Evolutionary conservation across 2,329 filamentous ascomycete species (phyloP).

Genomic region (Grosmannia serpens): DNA sequence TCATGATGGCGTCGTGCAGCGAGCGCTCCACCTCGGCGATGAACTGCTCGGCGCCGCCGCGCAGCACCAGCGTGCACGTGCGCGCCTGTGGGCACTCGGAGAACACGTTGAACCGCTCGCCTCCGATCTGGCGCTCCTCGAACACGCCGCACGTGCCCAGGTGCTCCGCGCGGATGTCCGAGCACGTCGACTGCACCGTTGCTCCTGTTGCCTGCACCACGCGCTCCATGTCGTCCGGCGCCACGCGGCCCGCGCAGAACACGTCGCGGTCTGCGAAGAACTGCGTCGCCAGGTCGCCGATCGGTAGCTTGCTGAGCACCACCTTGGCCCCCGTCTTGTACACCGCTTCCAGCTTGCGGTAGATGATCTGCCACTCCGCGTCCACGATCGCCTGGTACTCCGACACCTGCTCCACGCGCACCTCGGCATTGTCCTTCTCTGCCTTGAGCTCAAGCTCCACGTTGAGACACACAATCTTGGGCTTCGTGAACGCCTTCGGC

Average conservation of each 20-base stretch:
- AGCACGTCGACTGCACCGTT: conserved; percentile 89
- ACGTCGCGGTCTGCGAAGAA: conserved; percentile 96
- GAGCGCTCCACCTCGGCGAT: conserved; percentile 97
- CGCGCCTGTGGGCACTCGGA: conserved; percentile 90
- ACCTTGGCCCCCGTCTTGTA: conserved; percentile 94
- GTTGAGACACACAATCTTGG: conserved; percentile 94
- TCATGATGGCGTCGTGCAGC: conserved; percentile 98
- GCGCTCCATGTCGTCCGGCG: conserved; percentile 86
- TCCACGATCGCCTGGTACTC: conserved; percentile 99
- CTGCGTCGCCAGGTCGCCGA: conserved; percentile 94
- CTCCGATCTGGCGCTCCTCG: conserved; percentile 93
- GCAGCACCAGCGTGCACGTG: conserved; percentile 91
- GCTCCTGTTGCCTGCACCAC: conserved; percentile 92
- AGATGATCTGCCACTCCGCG: conserved; percentile 99
- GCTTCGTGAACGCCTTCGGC: conserved; percentile 87
- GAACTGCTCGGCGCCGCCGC: conserved; percentile 96
- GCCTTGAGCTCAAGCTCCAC: conserved; percentile 97
- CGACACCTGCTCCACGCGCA: conserved; percentile 93
- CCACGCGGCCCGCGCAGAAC: conserved; percentile 92
- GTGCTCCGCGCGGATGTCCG: conserved; percentile 80
- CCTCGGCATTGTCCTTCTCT: conserved; percentile 98
- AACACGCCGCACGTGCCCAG: conserved; percentile 84
- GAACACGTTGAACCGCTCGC: conserved; percentile 97
- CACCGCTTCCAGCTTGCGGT: conserved; percentile 94
- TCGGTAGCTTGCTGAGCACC: conserved; percentile 91